A percentile compares a stretch with the other conserved stretches of the same genome.
These are phyloP conservation scores for Umbelopsis ramanniana DNA, from an alignment of 192 early-diverging fungal genomes.

Conservation along the genomic window DNA sequence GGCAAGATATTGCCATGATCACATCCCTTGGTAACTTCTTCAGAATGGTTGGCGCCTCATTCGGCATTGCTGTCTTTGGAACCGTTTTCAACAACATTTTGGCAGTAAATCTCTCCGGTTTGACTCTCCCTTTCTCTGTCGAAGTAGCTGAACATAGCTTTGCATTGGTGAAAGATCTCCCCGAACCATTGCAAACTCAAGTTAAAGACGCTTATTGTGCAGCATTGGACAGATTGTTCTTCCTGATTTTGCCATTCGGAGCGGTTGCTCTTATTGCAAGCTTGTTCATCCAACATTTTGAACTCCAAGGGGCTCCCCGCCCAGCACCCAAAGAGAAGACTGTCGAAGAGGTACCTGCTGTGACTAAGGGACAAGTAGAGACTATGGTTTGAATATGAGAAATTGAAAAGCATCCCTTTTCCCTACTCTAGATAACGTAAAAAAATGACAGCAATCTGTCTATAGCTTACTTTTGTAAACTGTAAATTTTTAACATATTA, in stretches of 20 bases:
- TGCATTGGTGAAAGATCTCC: slow-evolving; percentile 37
- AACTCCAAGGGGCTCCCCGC: slow-evolving; percentile 32
- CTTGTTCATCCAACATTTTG: slow-evolving; percentile 47
- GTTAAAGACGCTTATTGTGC: slow-evolving; percentile 58
- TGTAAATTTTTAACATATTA: too few relatives aligned
- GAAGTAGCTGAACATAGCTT: slow-evolving; percentile 31
- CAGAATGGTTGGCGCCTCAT: slow-evolving; percentile 15
- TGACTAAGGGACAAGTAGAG: too few relatives aligned
- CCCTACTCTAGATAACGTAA: too few relatives aligned
- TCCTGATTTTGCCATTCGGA: slow-evolving; percentile 56
- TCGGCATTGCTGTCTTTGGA: slow-evolving; percentile 41
- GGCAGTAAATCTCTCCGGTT: slow-evolving; percentile 3
- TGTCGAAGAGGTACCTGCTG: too few relatives aligned
- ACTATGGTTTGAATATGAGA: too few relatives aligned
- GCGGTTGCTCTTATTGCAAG: slow-evolving; percentile 51
- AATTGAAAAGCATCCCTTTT: too few relatives aligned
- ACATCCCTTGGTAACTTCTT: slow-evolving; percentile 27
- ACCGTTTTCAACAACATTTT: slow-evolving; percentile 51
- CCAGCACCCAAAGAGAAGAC: neutral
- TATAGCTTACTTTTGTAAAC: too few relatives aligned
- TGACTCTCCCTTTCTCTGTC: neutral
- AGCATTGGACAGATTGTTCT: slow-evolving; percentile 58
- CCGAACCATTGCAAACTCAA: slow-evolving; percentile 34
- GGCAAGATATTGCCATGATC: slow-evolving; percentile 31
- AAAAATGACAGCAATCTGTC: too few relatives aligned